These are phyloP conservation scores for Trichophyton rubrum DNA, from an alignment of 2,329 filamentous ascomycete species.

Conservation along the genomic window DNA sequence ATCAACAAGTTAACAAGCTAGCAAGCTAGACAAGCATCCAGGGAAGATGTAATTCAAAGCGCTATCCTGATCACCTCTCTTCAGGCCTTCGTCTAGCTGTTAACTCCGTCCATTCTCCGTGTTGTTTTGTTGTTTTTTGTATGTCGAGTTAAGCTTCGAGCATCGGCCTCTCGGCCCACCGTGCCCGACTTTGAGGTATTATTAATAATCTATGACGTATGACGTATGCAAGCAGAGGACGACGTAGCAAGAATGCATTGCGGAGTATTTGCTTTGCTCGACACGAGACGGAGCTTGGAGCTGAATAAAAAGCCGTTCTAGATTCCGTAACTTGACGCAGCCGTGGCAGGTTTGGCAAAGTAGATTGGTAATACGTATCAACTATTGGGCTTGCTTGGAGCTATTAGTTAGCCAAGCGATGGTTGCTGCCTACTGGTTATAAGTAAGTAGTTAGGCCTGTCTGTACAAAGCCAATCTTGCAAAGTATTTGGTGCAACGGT, in stretches of 20 bases:
- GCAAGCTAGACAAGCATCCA: background rate
- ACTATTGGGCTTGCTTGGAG: background rate
- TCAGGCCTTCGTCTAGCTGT: too few species aligned
- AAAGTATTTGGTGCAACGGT: background rate
- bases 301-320: background rate
- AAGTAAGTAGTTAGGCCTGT: background rate
- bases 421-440: background rate
- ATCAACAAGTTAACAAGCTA: too few species aligned
- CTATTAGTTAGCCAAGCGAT: background rate
- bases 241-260: background rate
- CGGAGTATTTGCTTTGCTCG: background rate
- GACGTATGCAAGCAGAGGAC: background rate
- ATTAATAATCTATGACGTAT: slow-evolving; percentile 4
- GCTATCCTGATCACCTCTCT: background rate
- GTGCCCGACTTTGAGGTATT: background rate
- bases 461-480: background rate
- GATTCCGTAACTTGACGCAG: background rate
- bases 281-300: background rate
- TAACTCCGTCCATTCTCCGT: too few species aligned
- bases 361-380: background rate
- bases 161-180: background rate
- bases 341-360: background rate
- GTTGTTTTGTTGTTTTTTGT: background rate
- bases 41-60: background rate
- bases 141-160: background rate